A percentile compares a stretch with the other conserved stretches of the same genome.
These are phyloP conservation scores for Claviceps digitariae DNA, from an alignment of 2,329 filamentous ascomycete genomes.

Conservation along the genomic window DNA sequence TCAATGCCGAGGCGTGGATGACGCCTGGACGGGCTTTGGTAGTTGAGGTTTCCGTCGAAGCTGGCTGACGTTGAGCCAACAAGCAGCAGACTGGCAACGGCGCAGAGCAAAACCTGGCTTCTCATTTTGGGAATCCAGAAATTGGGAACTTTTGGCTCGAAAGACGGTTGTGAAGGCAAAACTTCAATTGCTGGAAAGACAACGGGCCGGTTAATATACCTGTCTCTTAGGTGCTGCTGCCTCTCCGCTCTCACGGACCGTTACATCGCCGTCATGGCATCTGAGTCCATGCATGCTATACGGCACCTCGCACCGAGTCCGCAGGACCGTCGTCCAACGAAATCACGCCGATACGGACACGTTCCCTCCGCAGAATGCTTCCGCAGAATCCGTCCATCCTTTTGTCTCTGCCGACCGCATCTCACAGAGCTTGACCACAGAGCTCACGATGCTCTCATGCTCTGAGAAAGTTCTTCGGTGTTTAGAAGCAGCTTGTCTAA, in stretches of 20 bases:
- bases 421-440: not conserved
- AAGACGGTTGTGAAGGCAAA: not conserved
- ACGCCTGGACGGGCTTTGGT: conserved; percentile 50
- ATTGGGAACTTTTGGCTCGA: no score
- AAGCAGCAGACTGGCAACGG: not conserved
- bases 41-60: conserved; percentile 45
- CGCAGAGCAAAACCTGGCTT: not conserved
- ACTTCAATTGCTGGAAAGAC: not conserved
- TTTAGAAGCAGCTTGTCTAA: not conserved
- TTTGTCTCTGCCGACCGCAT: not conserved
- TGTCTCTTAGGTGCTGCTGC: not conserved
- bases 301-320: not conserved
- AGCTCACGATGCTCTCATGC: not conserved
- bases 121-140: conserved; percentile 1
- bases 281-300: not conserved
- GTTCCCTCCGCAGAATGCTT: not conserved
- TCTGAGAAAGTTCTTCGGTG: not conserved
- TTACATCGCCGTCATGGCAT: not conserved
- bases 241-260: not conserved
- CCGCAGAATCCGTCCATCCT: not conserved
- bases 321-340: not conserved
- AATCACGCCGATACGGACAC: not conserved
- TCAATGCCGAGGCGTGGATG: conserved; percentile 51
- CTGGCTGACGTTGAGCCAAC: conserved; percentile 1
- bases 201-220: not conserved